phyloP scores from a whole-genome alignment of 2,329 filamentous ascomycete genomes.

The Myriosclerotinia duriaeana region DNA sequence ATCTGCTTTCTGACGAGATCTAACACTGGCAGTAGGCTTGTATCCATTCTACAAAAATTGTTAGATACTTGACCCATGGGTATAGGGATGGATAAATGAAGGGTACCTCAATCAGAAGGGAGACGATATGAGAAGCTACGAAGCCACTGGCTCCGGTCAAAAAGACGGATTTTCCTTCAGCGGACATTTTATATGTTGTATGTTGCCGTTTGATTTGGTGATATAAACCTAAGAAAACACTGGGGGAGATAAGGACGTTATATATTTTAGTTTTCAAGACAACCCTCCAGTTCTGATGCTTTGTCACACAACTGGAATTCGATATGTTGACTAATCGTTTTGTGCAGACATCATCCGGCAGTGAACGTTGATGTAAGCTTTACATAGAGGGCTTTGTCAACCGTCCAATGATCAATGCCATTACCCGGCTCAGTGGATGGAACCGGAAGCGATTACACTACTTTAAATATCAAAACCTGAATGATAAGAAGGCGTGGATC shows the following conservation, averaged over 20 bases:
- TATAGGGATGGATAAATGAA: background rate
- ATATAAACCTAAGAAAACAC: background rate
- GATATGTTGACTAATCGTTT: background rate
- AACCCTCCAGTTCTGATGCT: background rate
- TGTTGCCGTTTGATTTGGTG: background rate
- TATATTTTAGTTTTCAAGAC: background rate
- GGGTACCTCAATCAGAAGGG: constrained; percentile 35
- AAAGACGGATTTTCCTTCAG: constrained; percentile 26
- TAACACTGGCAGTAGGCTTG: constrained; percentile 41
- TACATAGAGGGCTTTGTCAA: constrained; percentile 3
- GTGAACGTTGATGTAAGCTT: background rate
- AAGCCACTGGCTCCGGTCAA: constrained; percentile 47
- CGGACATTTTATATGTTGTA: constrained; percentile 13
- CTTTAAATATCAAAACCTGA: background rate
- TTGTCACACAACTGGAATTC: background rate
- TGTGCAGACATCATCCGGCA: background rate
- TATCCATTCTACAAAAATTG: constrained; percentile 20
- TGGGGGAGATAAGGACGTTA: background rate
- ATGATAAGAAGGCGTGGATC: background rate
- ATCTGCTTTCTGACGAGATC: constrained; percentile 47
- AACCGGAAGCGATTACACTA: background rate
- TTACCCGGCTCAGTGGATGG: too few species aligned
- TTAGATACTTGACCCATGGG: background rate
- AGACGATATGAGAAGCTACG: constrained; percentile 50
- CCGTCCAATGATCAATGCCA: background rate